Evolutionary conservation across 23 red algal species (phyloP).

Genomic region (Gracilaria domingensis): DNA sequence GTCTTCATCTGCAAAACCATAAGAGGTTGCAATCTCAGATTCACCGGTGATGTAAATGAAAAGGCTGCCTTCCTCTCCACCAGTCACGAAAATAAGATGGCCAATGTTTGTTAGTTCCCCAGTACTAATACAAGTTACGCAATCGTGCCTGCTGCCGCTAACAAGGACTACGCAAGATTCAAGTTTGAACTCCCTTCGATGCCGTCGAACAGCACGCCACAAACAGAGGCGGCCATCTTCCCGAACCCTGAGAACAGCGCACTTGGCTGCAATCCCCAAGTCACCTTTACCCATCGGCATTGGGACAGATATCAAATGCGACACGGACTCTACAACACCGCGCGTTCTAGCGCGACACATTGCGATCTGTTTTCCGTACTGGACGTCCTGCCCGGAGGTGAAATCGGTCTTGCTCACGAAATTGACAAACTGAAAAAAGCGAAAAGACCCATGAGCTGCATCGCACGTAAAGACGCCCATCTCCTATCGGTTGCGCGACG

Average conservation of each 20-base stretch:
- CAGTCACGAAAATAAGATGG: slow-evolving; percentile 53
- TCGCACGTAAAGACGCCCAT: slow-evolving; percentile 49
- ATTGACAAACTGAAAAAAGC: slow-evolving; percentile 54
- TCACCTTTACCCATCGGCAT: slow-evolving; percentile 21
- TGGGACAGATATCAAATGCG: slow-evolving; percentile 43
- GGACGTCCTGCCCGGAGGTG: slow-evolving; percentile 45
- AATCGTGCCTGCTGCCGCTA: slow-evolving; percentile 14
- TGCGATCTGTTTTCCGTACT: slow-evolving; percentile 34
- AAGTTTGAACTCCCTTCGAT: slow-evolving; percentile 25
- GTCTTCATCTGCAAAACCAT: not conserved
- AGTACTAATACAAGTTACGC: slow-evolving; percentile 36
- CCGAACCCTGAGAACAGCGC: slow-evolving; percentile 39
- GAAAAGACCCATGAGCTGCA: slow-evolving; percentile 40
- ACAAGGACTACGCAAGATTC: slow-evolving; percentile 37
- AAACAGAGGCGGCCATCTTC: slow-evolving; percentile 37
- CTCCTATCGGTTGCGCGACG: slow-evolving; percentile 47
- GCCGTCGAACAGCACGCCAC: slow-evolving; percentile 36
- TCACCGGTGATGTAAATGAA: slow-evolving; percentile 51
- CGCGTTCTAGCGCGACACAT: slow-evolving; percentile 30
- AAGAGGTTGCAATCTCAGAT: slow-evolving; percentile 21
- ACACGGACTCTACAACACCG: slow-evolving; percentile 7
- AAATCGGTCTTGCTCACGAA: slow-evolving; percentile 35
- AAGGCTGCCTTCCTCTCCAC: slow-evolving; percentile 52
- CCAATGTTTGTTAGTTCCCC: slow-evolving; percentile 17
- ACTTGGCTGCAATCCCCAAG: not conserved